Base-by-base conservation (phyloP, 495 filamentous ascomycete genomes). In the Xylona heveae region DNA sequence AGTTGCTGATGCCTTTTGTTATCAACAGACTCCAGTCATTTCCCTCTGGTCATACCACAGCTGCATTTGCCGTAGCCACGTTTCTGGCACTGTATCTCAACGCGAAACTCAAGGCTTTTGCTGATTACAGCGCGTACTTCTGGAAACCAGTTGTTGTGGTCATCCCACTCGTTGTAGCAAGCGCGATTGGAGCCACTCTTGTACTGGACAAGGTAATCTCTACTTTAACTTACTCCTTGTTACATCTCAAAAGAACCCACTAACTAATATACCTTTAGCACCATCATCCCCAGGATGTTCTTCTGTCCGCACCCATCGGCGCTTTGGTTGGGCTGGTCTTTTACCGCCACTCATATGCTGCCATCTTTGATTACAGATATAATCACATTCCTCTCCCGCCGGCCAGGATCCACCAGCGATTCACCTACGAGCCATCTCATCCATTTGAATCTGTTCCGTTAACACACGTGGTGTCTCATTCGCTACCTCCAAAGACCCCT, bases 61-160 rank as follows among this genome's bases (percentile, higher is more conserved):
- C 60, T 5, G 61, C 68, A 0, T 74, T 71, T 35, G 64, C 65
- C 0, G 63, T 58, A n/a, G 61, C 64, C 30, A 42, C 59, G 4
- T 76, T 58, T 35, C 43, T 72, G 3, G 55, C 53, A n/a, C 53
- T 76, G 0, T 78, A 71, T 44, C 51, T 76, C 12, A 74, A 75
- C 37, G 68, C 64, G 5, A 73, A 74, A 37, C 51, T 77, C 13
- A 71, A 73, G 47, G 55, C 67, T 14, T 70, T 66, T 38, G 39
- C 58, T 28, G 59, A 66, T 46, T 65, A 66, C 40, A 66, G 58
- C 31, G 43, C 54, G 5, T 35, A 40, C 13, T 50, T 52, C 24
- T 58, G 52, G 52, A 55, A 54, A 23, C 19, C 54, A 6, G 23
- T 62, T 1, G 12, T 49, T 3, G 46, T 62, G 3, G 10, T 56